phyloP scores from a whole-genome alignment of 352 stramenopile genomes.

The Phytophthora citrophthora region DNA sequence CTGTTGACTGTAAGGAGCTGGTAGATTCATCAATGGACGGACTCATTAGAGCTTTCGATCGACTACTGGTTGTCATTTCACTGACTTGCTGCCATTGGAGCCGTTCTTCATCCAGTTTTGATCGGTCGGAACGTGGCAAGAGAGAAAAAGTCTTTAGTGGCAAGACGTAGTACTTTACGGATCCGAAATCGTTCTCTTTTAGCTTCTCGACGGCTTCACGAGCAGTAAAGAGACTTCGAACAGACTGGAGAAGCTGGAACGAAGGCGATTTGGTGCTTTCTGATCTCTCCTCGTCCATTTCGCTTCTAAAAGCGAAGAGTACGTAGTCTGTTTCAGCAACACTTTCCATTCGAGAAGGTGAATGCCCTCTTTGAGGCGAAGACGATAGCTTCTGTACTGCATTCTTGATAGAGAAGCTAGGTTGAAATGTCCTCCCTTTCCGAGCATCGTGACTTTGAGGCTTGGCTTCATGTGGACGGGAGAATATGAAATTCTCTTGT shows the following conservation, averaged over 20 bases:
- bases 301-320: slow-evolving; percentile 29
- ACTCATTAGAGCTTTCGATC: background rate
- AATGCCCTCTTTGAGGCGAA: slow-evolving; percentile 4
- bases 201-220: slow-evolving; percentile 20
- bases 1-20: slow-evolving; percentile 10
- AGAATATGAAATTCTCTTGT: slow-evolving; percentile 79
- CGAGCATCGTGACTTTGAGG: slow-evolving; percentile 3
- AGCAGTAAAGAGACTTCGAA: slow-evolving; percentile 8
- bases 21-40: slow-evolving; percentile 13
- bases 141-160: slow-evolving; percentile 49
- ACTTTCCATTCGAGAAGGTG: slow-evolving; percentile 13
- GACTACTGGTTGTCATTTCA: slow-evolving; percentile 11
- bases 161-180: slow-evolving; percentile 37
- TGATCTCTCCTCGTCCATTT: slow-evolving; percentile 5
- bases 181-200: background rate
- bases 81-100: slow-evolving; percentile 39
- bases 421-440: slow-evolving; percentile 5
- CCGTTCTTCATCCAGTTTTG: slow-evolving; percentile 35
- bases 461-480: slow-evolving; percentile 34
- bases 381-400: slow-evolving; percentile 2
- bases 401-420: slow-evolving; percentile 1
- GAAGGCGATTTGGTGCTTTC: slow-evolving; percentile 22
- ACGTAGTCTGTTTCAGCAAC: slow-evolving; percentile 41
- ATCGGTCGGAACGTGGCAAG: slow-evolving; percentile 34
- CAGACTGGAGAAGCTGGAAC: slow-evolving; percentile 38